Percentiles rank a stretch among this genome's conserved stretches.
Evolutionary conservation across 306 rosid species (phyloP).

Genomic region (Pueraria montana): DNA sequence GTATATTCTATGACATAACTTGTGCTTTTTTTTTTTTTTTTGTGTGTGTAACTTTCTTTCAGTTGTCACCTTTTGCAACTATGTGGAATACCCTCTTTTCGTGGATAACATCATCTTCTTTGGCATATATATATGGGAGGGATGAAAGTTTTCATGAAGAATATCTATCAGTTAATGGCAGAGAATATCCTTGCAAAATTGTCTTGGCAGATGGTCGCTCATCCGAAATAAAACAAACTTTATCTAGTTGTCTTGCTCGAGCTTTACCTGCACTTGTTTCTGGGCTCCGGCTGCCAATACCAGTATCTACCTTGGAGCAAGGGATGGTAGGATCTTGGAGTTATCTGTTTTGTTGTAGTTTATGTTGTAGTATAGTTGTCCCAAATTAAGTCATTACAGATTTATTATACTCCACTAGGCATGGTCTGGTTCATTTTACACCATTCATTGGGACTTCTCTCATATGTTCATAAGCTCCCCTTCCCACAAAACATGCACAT

Average conservation of each 20-base stretch:
- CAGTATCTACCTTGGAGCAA: conserved; percentile 88
- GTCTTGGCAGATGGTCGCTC: conserved; percentile 87
- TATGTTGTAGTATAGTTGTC: conserved; percentile 28
- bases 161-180: conserved; percentile 70
- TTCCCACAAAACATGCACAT: not conserved
- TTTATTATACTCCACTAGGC: conserved; percentile 27
- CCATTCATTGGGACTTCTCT: conserved; percentile 18
- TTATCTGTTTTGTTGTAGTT: conserved; percentile 37
- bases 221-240: conserved; percentile 86
- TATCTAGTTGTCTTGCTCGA: conserved; percentile 85
- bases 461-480: not conserved
- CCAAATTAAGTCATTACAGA: conserved; percentile 8
- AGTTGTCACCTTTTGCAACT: conserved; percentile 93
- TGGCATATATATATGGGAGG: conserved; percentile 88
- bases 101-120: conserved; percentile 84
- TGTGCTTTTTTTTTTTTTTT: not conserved
- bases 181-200: conserved; percentile 74
- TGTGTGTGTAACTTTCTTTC: conserved; percentile 32
- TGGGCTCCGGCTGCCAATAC: conserved; percentile 73
- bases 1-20: not conserved
- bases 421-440: conserved; percentile 14
- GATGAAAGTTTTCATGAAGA: conserved; percentile 86
- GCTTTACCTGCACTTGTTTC: conserved; percentile 82
- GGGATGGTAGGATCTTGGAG: conserved; percentile 71
- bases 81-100: conserved; percentile 87